Conservation (phyloP, 805 yeast species). For the Tetrapisispora namnaoensis region DNA sequence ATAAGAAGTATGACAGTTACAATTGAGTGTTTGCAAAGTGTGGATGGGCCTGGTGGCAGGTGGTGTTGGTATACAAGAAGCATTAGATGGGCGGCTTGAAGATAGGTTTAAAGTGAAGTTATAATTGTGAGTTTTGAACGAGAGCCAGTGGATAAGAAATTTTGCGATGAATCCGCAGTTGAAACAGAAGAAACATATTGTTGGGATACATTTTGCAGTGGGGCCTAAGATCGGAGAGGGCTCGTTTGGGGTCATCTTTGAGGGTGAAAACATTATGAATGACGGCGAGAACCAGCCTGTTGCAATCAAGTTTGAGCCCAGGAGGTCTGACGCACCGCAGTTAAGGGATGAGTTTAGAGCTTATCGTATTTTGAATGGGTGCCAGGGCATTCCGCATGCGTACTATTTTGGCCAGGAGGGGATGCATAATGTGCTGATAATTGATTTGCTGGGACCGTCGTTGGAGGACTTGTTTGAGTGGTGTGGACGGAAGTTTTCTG, state of each 20-base stretch:
- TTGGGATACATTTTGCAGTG: constrained; percentile 57
- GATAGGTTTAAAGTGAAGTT: no score
- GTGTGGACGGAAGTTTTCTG: constrained; percentile 70
- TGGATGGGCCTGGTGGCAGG: no score
- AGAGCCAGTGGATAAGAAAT: background rate
- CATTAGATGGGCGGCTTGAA: no score
- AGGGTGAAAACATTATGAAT: constrained; percentile 64
- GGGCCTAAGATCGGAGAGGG: constrained; percentile 86
- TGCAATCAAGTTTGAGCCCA: constrained; percentile 73
- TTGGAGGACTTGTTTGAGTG: constrained; percentile 78
- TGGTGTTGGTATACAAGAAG: no score
- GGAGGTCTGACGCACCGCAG: constrained; percentile 78
- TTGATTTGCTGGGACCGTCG: constrained; percentile 72
- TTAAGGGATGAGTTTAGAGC: constrained; percentile 73
- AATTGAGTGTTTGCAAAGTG: no score
- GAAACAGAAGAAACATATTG: constrained; percentile 27
- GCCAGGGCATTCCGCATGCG: constrained; percentile 71
- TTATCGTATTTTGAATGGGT: constrained; percentile 58
- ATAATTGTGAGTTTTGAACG: background rate
- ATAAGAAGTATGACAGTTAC: no score
- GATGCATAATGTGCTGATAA: constrained; percentile 64
- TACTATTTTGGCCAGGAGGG: constrained; percentile 84
- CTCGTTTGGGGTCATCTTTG: constrained; percentile 76
- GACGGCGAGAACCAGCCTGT: constrained; percentile 33
- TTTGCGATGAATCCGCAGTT: background rate